Base-by-base conservation (phyloP, 2,329 filamentous ascomycete genomes). In the Ilyonectria robusta region DNA sequence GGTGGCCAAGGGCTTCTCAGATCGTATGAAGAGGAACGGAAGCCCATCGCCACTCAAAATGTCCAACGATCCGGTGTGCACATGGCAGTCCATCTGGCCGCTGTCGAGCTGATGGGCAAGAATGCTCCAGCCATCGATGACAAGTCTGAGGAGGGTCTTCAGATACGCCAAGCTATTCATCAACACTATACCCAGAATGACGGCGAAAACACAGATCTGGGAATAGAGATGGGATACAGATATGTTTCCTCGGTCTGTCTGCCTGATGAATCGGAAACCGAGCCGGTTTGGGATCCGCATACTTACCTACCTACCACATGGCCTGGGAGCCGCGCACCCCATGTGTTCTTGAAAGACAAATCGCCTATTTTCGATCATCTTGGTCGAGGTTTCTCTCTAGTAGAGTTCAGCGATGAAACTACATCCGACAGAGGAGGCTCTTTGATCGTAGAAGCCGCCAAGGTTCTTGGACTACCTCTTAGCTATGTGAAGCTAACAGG, bases 191-290 rank as follows among this genome's bases (percentile, higher is more conserved):
- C 40, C 4, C 42, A 56, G 13, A 66, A 77, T 23, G 70, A 78
- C 37, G 69, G 63, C 3, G 77, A 78, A 59, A 76, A 77, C 54
- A 72, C 69, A 35, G 72, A 75, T 23, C 66, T 69, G 15, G 76
- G 76, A 2, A 72, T 78, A 21, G 77, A 78, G 55, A 66, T 79
- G 70, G 76, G 69, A 3, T 76, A 78, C 54, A 60, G 71, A 10
- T 75, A 77, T 50, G 60, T 57, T 10, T 68, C 66, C 3, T n/a
- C 31, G 3, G 31, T 68, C 7, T 56, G 42, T 19, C 59, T 63
- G 21, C 19, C 60, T 1, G 54, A 62, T 46, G 29, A 48, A 21
- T 48, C 47, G 4, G 29, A 42, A 33, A 6, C 31, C 3, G 64
- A 66, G n/a, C 64, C 64, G 15, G 26, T 31, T 8, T 67, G 65